Evolutionary conservation across 2,329 filamentous ascomycete genomes (phyloP).

Genomic region (Botrytis medusae): DNA sequence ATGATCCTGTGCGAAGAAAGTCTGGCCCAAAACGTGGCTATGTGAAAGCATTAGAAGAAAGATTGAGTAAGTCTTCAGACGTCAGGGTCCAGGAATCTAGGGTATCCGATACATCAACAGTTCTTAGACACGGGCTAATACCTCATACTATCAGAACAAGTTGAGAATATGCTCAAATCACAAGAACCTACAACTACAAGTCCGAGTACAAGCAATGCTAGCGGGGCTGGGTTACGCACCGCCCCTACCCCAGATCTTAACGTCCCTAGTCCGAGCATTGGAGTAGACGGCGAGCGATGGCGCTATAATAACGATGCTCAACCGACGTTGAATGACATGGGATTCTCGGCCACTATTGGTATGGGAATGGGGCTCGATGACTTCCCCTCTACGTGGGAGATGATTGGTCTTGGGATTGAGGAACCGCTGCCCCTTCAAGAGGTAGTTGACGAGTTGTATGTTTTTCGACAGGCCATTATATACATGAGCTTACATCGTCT

Average conservation of each 20-base stretch:
- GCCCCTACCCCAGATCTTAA: conserved; percentile 43
- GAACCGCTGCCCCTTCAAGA: conserved; percentile 67
- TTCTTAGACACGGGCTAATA: conserved; percentile 1
- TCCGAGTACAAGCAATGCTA: conserved; percentile 26
- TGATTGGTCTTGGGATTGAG: conserved; percentile 68
- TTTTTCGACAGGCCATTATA: conserved; percentile 24
- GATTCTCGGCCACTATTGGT: conserved; percentile 51
- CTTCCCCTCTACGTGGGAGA: conserved; percentile 75
- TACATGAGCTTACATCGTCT: conserved; percentile 31
- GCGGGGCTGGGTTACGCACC: conserved; percentile 29
- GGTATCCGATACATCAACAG: conserved; percentile 23
- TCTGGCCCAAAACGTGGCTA: conserved; percentile 71
- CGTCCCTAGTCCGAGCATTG: conserved; percentile 49
- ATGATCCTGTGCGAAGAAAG: conserved; percentile 69
- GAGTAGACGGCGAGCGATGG: conserved; percentile 56
- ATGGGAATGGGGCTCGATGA: conserved; percentile 50
- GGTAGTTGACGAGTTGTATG: conserved; percentile 77
- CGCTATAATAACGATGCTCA: conserved; percentile 53
- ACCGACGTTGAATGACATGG: conserved; percentile 56
- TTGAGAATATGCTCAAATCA: conserved; percentile 84
- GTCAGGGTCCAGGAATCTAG: neutral
- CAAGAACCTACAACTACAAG: conserved; percentile 54
- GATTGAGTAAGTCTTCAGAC: conserved; percentile 69
- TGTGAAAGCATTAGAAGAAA: conserved; percentile 75
- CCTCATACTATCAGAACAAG: conserved; percentile 64